Conservation (phyloP, 306 rosid genomes). For the Malus fusca region DNA sequence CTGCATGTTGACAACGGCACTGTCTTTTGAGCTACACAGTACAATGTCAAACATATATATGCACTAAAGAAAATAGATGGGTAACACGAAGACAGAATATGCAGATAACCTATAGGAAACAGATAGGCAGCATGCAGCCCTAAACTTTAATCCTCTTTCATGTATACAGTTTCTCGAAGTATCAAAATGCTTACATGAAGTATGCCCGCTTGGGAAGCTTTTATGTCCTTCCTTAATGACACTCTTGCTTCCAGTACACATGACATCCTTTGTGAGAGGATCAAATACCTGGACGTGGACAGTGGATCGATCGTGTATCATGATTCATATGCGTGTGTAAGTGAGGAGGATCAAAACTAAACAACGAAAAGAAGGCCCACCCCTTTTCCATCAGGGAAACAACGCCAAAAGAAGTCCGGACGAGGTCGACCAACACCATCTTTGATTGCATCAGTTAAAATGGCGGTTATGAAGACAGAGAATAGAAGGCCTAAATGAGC, state of each 20-base stretch:
- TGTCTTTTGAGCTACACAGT: background rate
- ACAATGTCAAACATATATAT: background rate
- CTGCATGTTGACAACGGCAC: conserved; percentile 36
- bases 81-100: background rate
- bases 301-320: background rate
- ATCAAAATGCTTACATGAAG: conserved; percentile 63
- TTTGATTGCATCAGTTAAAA: conserved; percentile 83
- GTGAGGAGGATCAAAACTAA: conserved; percentile 8
- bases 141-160: background rate
- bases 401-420: conserved; percentile 97
- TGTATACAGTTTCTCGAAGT: background rate
- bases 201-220: conserved; percentile 96
- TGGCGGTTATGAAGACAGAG: conserved; percentile 72
- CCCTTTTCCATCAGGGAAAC: conserved; percentile 87
- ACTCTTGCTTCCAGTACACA: conserved; percentile 55
- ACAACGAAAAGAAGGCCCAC: conserved; percentile 30
- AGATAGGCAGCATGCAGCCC: background rate
- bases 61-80: background rate
- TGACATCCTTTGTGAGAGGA: conserved; percentile 43
- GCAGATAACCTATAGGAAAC: background rate
- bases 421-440: conserved; percentile 94
- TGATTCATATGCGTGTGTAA: conserved; percentile 12
- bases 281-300: conserved; percentile 53
- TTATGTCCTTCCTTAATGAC: conserved; percentile 90
- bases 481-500: conserved; percentile 67